Conservation (phyloP, 176 grass and related monocot genomes). For the Canna indica region DNA sequence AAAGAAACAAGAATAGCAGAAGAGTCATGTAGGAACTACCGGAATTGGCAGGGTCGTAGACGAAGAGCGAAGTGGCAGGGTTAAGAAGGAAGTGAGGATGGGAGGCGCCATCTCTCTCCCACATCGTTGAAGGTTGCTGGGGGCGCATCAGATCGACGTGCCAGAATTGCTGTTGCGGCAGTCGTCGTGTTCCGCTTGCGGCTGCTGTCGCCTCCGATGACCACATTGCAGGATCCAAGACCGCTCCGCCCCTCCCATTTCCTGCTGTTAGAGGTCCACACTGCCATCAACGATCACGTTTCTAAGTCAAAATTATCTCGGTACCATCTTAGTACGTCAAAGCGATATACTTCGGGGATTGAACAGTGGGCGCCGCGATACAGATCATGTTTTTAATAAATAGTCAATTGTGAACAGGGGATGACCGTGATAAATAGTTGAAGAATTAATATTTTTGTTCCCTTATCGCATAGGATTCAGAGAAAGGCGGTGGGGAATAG, state of each 20-base stretch:
- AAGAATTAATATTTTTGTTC: neutral
- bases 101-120: slow-evolving; percentile 6
- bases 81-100: slow-evolving; percentile 42
- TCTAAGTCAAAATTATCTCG: neutral
- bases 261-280: neutral
- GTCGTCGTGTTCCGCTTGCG: neutral
- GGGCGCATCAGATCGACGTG: slow-evolving; percentile 1
- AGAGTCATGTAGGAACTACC: slow-evolving; percentile 31
- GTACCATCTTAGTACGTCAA: too few species aligned
- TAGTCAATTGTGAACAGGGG: too few species aligned
- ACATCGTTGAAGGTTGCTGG: slow-evolving; percentile 10
- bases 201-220: neutral
- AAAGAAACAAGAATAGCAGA: neutral
- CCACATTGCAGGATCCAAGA: neutral
- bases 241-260: neutral
- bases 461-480: neutral
- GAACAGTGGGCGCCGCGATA: too few species aligned
- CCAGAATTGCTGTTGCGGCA: neutral
- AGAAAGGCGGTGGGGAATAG: neutral
- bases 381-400: too few species aligned
- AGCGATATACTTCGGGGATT: too few species aligned
- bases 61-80: slow-evolving; percentile 45
- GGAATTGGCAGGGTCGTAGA: slow-evolving; percentile 55
- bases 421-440: too few species aligned
- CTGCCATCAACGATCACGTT: neutral